Conservation (phyloP, 2,329 filamentous ascomycete genomes). For the Blastomyces parvus region DNA sequence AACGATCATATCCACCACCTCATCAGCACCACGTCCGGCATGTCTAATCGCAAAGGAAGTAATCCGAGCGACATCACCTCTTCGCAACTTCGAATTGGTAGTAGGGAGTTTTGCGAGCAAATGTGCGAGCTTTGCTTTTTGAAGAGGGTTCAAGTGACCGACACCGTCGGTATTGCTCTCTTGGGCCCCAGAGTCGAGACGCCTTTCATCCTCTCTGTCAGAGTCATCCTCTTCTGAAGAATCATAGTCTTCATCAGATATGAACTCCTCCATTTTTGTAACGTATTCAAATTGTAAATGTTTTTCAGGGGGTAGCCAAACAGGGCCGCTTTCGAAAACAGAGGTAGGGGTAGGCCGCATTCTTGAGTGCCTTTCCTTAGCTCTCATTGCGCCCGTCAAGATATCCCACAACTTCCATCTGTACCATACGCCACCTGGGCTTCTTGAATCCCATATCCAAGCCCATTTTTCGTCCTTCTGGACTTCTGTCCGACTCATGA, state of each 20-base stretch:
- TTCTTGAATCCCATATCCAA: slow-evolving; percentile 83
- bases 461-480: slow-evolving; percentile 84
- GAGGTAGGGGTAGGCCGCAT: slow-evolving; percentile 45
- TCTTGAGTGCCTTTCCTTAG: slow-evolving; percentile 20
- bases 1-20: slow-evolving; percentile 82
- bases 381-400: slow-evolving; percentile 53
- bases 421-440: slow-evolving; percentile 76
- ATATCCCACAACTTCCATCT: slow-evolving; percentile 85
- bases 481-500: slow-evolving; percentile 79
- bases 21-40: slow-evolving; percentile 72
- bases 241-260: slow-evolving; percentile 75
- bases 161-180: slow-evolving; percentile 41
- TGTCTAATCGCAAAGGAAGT: slow-evolving; percentile 85
- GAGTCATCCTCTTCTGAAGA: slow-evolving; percentile 74
- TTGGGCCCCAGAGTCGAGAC: slow-evolving; percentile 37
- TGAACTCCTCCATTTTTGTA: slow-evolving; percentile 65
- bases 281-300: slow-evolving; percentile 71
- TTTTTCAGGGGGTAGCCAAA: slow-evolving; percentile 68
- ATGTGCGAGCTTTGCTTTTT: slow-evolving; percentile 75
- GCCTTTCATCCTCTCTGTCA: slow-evolving; percentile 36
- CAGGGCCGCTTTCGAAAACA: slow-evolving; percentile 65
- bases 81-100: slow-evolving; percentile 61
- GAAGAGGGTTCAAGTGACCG: slow-evolving; percentile 67
- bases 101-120: slow-evolving; percentile 74
- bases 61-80: slow-evolving; percentile 76